These are phyloP conservation scores for Nicotiana otophora DNA, from an alignment of 257 asterid genomes.

Conservation along the genomic window DNA sequence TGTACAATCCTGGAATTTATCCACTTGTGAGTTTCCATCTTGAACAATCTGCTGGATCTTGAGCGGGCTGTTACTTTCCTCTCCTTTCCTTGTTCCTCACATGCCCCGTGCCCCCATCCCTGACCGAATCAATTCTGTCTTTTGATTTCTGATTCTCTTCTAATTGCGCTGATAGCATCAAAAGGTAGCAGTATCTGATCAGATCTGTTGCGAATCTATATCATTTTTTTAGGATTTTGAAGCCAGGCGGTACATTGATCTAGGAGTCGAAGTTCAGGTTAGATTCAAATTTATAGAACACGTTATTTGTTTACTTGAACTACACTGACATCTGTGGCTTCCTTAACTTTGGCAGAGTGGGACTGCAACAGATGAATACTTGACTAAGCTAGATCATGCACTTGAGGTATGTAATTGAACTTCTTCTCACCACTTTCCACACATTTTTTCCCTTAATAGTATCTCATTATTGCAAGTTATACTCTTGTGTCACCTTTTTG, in stretches of 20 bases:
- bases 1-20: conserved; percentile 90
- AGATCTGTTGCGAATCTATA: background rate
- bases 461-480: background rate
- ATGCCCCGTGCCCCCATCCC: background rate
- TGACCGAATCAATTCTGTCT: background rate
- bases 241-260: conserved; percentile 71
- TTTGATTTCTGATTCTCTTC: background rate
- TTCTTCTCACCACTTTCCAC: background rate
- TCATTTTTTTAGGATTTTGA: conserved; percentile 53
- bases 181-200: background rate
- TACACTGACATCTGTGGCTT: background rate
- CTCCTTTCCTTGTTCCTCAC: background rate
- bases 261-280: conserved; percentile 78
- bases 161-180: background rate
- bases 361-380: conserved; percentile 60
- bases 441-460: background rate
- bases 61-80: background rate
- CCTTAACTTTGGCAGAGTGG: conserved; percentile 54
- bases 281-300: conserved; percentile 17
- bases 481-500: background rate
- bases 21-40: conserved; percentile 62
- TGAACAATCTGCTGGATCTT: background rate
- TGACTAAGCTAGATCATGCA: conserved; percentile 67
- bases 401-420: conserved; percentile 52
- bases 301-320: background rate